Percentiles rank a stretch among this genome's conserved stretches.
Evolutionary conservation across 179 eudicot genomes (phyloP).

Genomic region (Nepenthes alata): DNA sequence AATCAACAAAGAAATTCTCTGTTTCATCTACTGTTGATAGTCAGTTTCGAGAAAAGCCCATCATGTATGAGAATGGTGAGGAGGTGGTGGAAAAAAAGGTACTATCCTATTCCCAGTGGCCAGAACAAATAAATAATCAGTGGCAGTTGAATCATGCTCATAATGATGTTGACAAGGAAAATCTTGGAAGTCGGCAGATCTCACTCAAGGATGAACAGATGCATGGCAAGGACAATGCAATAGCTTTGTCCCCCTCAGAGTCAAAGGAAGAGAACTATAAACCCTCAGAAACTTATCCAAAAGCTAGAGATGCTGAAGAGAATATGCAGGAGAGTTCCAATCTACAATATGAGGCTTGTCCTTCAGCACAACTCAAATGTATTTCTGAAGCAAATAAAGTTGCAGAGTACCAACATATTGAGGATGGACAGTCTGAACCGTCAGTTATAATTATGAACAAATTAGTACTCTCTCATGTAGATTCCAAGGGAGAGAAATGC

Average conservation of each 20-base stretch:
- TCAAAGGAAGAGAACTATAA: conserved; percentile 9
- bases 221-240: conserved; percentile 9
- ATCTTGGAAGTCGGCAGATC: conserved; percentile 4
- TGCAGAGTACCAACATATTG: conserved; percentile 1
- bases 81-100: conserved; percentile 15
- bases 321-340: conserved; percentile 8
- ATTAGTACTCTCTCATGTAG: not conserved
- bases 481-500: not conserved
- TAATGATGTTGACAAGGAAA: conserved; percentile 8
- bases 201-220: conserved; percentile 4
- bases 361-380: conserved; percentile 4
- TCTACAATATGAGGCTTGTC: conserved; percentile 5
- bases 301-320: conserved; percentile 10
- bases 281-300: conserved; percentile 5
- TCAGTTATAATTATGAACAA: no score
- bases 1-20: conserved; percentile 16
- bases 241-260: conserved; percentile 8
- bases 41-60: conserved; percentile 6
- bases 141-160: conserved; percentile 1
- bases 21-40: conserved; percentile 12
- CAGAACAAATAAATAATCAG: conserved; percentile 4
- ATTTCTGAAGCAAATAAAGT: conserved; percentile 9
- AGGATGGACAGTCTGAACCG: no score
- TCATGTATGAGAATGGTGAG: conserved; percentile 7
- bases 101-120: conserved; percentile 5